Percentiles rank a stretch among this genome's conserved stretches.
Evolutionary conservation across 2,329 filamentous ascomycete species (phyloP).

Genomic region (Pseudogymnoascus sp.): DNA sequence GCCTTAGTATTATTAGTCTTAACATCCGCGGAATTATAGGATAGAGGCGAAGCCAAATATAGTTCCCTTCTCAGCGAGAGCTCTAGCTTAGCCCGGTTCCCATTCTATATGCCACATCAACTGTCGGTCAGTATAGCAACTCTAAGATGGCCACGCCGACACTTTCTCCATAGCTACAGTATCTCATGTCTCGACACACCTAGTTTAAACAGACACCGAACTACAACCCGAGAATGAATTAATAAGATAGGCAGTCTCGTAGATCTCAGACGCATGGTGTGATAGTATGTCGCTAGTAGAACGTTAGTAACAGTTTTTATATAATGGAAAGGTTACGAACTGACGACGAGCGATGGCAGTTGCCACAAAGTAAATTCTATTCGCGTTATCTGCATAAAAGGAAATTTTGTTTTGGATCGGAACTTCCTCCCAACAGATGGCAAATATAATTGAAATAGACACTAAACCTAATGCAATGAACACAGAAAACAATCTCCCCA

Average conservation of each 20-base stretch:
- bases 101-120: too few relatives aligned
- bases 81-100: background rate
- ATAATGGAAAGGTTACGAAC: background rate
- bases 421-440: background rate
- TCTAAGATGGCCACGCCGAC: too few relatives aligned
- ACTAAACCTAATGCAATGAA: background rate
- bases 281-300: background rate
- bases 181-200: background rate
- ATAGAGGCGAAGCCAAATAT: background rate
- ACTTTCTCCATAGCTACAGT: background rate
- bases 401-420: background rate
- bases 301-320: background rate
- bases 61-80: background rate
- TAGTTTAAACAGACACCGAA: background rate
- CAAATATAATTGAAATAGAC: background rate
- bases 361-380: background rate
- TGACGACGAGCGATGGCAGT: background rate
- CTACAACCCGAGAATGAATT: background rate
- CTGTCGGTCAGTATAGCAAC: too few relatives aligned
- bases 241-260: background rate
- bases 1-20: background rate
- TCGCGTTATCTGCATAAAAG: background rate
- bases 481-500: background rate
- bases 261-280: background rate
- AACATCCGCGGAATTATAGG: background rate